Evolutionary conservation across 2,329 filamentous ascomycete genomes (phyloP), one percentile per base, ranked within the genome.

Genomic region (Cryphonectria carpinicola): DNA sequence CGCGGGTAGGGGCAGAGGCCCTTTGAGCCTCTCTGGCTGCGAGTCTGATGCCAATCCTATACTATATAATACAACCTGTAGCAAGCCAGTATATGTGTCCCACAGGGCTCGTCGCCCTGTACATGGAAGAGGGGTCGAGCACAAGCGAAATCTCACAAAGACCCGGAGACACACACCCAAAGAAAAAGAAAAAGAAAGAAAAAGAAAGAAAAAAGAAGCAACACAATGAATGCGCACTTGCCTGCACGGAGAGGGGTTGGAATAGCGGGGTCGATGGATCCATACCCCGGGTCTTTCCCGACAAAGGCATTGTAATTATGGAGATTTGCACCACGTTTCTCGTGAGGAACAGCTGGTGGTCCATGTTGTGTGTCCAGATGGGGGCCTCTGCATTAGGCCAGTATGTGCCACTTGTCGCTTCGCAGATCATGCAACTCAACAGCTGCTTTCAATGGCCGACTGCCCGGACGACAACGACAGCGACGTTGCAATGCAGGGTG

Each of bases 191-290:
- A 32, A 32, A 32, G 4, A 3, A 32, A 32, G 4, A 32, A 32
- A 32, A 32, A 32, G 3, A 32, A 32, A 3, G 3, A 3, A 32
- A 4, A 32, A 4, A 65, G 4, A 52, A 41, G 58, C 52, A 49
- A 13, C 43, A 67, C 46, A 46, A 25, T 13, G 46, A 39, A 52
- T 54, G 41, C 56, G 62, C 62, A 58, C 43, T 63, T 60, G 32
- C 49, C 70, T 71, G 56, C 63, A 66, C 66, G 66, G 68, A 41
- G 25, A 52, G 61, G 58, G 52, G 62, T 46, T 54, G 39, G 25
- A 63, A 63, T 39, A 39, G 43, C 35, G 19, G 58, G 35, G 3
- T 11, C 58, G 8, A 39, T 60, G 5, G 28, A 61, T 14, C 35
- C 58, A 39, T 39, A 19, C 19, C 19, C 58, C 58, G 54, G 54